These are phyloP conservation scores for Macadamia tetraphylla DNA, from an alignment of 164 flowering plant genomes.

Conservation along the genomic window DNA sequence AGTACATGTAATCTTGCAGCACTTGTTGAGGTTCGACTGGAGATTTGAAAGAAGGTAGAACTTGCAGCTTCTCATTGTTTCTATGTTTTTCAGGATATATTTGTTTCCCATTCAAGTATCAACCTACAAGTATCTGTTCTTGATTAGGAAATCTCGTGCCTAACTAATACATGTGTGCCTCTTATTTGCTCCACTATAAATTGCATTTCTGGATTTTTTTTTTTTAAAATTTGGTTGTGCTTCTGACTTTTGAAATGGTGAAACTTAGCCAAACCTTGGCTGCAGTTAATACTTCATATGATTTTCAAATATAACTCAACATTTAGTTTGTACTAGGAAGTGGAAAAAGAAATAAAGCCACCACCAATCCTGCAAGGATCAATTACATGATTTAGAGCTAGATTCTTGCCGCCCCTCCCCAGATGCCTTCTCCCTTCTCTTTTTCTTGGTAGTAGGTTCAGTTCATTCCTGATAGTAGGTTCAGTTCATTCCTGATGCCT, in stretches of 20 bases:
- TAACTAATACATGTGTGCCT: neutral
- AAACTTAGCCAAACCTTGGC: too few species aligned
- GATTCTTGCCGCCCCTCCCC: neutral
- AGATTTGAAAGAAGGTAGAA: slow-evolving; percentile 41
- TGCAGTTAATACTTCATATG: too few species aligned
- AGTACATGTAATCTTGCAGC: slow-evolving; percentile 43
- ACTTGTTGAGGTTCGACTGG: slow-evolving; percentile 25
- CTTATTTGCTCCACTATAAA: neutral
- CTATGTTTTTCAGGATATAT: neutral
- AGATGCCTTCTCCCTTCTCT: too few species aligned
- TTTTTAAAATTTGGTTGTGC: neutral
- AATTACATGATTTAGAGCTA: neutral
- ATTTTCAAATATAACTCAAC: neutral
- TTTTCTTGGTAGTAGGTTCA: neutral
- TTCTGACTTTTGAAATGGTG: neutral
- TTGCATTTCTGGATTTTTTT: too few species aligned
- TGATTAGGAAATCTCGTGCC: neutral
- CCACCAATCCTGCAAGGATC: neutral
- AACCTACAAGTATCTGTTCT: neutral
- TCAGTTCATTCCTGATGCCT: too few species aligned
- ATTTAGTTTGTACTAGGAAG: neutral
- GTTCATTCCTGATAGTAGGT: neutral
- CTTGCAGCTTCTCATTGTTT: slow-evolving; percentile 2
- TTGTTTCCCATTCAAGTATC: neutral
- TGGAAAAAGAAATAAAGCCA: too few species aligned